Evolutionary conservation across 352 stramenopile genomes (phyloP).

Genomic region (Phytopythium helicoides): DNA sequence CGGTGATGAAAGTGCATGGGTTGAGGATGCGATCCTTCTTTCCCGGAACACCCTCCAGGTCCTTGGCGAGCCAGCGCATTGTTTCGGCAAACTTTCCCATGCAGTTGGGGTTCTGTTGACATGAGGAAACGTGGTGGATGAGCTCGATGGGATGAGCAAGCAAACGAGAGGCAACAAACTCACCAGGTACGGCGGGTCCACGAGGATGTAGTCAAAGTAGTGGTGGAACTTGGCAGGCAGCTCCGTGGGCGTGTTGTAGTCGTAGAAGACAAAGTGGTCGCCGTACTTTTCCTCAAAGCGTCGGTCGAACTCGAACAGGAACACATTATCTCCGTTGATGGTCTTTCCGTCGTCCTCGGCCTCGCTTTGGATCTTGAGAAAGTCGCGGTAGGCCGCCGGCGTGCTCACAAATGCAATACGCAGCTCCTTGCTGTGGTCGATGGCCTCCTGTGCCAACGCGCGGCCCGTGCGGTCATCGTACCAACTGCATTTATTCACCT

Average conservation of each 20-base stretch:
- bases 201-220: slow-evolving; percentile 59
- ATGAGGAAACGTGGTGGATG: too few species aligned
- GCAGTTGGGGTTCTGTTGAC: slow-evolving; percentile 46
- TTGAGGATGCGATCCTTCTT: slow-evolving; percentile 39
- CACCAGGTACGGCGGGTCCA: slow-evolving; percentile 56
- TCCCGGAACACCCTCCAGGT: slow-evolving; percentile 22
- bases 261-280: slow-evolving; percentile 61
- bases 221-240: slow-evolving; percentile 46
- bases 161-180: too few species aligned
- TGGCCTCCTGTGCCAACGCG: slow-evolving; percentile 42
- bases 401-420: slow-evolving; percentile 56
- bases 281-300: slow-evolving; percentile 54
- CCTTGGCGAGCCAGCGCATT: slow-evolving; percentile 49
- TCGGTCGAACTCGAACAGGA: slow-evolving; percentile 54
- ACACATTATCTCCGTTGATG: slow-evolving; percentile 36
- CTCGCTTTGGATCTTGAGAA: slow-evolving; percentile 34
- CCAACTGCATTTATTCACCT: slow-evolving; percentile 36
- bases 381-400: slow-evolving; percentile 42
- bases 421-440: slow-evolving; percentile 44
- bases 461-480: slow-evolving; percentile 50
- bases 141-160: too few species aligned
- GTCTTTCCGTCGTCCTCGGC: slow-evolving; percentile 13
- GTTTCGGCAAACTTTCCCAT: slow-evolving; percentile 59
- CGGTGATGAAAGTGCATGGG: slow-evolving; percentile 54
- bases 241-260: slow-evolving; percentile 53